A percentile compares a stretch with the other conserved stretches of the same genome.
Evolutionary conservation across 257 asterid genomes (phyloP).

Genomic region (Lantana camara): DNA sequence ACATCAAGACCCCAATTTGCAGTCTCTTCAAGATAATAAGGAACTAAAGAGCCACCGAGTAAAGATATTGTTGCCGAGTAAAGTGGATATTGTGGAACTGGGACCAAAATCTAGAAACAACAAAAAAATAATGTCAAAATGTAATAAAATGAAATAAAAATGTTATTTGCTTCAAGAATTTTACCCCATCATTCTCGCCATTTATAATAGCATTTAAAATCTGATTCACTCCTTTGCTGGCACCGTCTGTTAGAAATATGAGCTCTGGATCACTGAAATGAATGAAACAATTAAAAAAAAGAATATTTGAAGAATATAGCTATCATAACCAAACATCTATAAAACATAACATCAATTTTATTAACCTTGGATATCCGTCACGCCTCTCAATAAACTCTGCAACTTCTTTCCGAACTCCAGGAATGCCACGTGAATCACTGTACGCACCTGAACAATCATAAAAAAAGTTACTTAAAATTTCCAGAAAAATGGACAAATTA

Average conservation of each 20-base stretch:
- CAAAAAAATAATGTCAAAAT: constrained; percentile 15
- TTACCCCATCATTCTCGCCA: constrained; percentile 78
- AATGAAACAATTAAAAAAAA: constrained; percentile 9
- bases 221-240: constrained; percentile 99
- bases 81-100: constrained; percentile 98
- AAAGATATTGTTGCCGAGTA: constrained; percentile 91
- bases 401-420: constrained; percentile 93
- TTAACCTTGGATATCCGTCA: constrained; percentile 97
- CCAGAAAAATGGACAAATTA: background rate
- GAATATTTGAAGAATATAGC: constrained; percentile 21
- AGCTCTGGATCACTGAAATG: constrained; percentile 94
- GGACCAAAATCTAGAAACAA: constrained; percentile 73
- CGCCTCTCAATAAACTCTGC: constrained; percentile 97
- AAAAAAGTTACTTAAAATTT: background rate
- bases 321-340: background rate
- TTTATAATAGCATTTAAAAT: constrained; percentile 72
- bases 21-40: constrained; percentile 95
- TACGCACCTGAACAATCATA: constrained; percentile 78
- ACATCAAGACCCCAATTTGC: constrained; percentile 98
- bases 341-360: constrained; percentile 16
- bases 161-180: constrained; percentile 13
- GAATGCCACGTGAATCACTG: constrained; percentile 96
- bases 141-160: no score
- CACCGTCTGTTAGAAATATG: constrained; percentile 95
- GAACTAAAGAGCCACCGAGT: constrained; percentile 90